These are phyloP conservation scores for Botryotinia globosa DNA, from an alignment of 2,329 filamentous ascomycete genomes.

Conservation along the genomic window DNA sequence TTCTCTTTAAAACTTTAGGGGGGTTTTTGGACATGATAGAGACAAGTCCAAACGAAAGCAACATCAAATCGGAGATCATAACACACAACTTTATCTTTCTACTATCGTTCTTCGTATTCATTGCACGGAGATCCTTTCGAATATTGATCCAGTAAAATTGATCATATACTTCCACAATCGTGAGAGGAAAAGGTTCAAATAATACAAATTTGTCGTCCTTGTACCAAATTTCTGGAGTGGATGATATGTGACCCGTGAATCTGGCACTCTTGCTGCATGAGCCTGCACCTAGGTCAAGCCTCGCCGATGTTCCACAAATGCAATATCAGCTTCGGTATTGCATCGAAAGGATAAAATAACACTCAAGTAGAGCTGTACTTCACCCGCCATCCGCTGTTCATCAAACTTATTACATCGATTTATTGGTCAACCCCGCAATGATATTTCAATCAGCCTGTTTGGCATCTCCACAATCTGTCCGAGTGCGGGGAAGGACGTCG, in stretches of 20 bases:
- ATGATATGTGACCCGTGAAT: background rate
- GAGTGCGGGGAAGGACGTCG: slow-evolving; percentile 1
- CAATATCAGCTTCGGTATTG: background rate
- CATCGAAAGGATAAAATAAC: background rate
- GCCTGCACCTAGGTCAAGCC: background rate
- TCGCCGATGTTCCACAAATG: background rate
- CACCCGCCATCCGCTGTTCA: background rate
- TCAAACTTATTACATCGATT: background rate
- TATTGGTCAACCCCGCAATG: background rate
- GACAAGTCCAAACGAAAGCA: background rate
- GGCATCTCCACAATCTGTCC: background rate
- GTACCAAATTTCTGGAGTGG: background rate
- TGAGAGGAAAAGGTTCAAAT: background rate
- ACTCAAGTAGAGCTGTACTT: background rate
- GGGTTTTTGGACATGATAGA: background rate
- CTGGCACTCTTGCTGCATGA: background rate
- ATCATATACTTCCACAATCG: background rate
- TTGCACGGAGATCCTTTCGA: background rate
- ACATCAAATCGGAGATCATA: background rate
- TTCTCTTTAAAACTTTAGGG: background rate
- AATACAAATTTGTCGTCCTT: background rate
- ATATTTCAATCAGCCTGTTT: background rate
- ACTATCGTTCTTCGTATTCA: background rate
- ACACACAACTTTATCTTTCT: background rate
- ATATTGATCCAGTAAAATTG: too few relatives aligned